Conservation (phyloP, 1,284 basidiomycete genomes). For the Ustilago esculenta region DNA sequence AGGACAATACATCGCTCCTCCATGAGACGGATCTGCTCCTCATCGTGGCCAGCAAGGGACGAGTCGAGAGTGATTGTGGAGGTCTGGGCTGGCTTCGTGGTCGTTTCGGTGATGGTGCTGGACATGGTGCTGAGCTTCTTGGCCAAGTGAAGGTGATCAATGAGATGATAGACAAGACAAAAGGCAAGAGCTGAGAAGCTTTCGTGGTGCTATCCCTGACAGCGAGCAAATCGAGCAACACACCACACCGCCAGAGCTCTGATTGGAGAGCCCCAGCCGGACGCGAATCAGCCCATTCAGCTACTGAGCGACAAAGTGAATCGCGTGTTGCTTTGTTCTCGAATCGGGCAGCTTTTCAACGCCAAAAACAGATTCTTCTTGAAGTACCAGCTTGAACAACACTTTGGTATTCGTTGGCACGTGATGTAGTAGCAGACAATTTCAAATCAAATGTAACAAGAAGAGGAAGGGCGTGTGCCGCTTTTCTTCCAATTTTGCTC, state of each 20-base stretch:
- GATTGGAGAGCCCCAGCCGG: background rate
- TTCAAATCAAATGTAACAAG: background rate
- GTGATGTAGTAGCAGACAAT: conserved; percentile 18
- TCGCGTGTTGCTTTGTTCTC: background rate
- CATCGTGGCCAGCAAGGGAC: conserved; percentile 65
- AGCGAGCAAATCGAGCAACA: conserved; percentile 6
- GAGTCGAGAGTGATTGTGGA: conserved; percentile 42
- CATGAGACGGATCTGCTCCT: conserved; percentile 80
- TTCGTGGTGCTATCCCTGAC: background rate
- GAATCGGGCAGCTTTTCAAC: background rate
- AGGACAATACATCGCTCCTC: conserved; percentile 96
- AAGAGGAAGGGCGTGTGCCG: background rate
- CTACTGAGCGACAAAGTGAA: background rate
- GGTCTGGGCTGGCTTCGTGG: conserved; percentile 9
- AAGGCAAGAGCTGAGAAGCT: background rate
- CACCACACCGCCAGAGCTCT: background rate
- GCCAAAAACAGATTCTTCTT: conserved; percentile 1
- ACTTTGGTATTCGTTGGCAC: conserved; percentile 11
- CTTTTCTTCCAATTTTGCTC: conserved; percentile 44
- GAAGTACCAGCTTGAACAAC: no score
- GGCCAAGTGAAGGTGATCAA: background rate
- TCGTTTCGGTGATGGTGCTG: conserved; percentile 27
- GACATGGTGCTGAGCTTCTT: conserved; percentile 8
- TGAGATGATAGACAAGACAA: background rate
- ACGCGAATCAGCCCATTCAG: conserved; percentile 6